A percentile compares a stretch with the other conserved stretches of the same genome.
Conservation (phyloP, 2,329 filamentous ascomycete species). For the Fragosphaeria purpurea region DNA sequence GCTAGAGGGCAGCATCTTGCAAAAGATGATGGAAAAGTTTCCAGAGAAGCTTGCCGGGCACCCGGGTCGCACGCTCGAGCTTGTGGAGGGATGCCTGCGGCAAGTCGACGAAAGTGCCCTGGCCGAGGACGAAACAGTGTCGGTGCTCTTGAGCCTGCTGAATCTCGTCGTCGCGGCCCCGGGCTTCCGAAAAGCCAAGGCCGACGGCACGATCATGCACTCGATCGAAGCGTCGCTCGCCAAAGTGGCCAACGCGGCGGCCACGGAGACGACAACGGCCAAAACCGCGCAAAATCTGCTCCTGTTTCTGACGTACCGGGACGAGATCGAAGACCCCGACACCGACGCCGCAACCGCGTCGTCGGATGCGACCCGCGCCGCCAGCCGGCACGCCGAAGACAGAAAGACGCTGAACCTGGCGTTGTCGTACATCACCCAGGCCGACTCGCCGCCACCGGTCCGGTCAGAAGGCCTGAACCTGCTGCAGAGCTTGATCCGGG, state of each 20-base stretch:
- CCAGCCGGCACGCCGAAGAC: slow-evolving; percentile 45
- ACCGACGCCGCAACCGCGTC: slow-evolving; percentile 13
- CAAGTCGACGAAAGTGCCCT: slow-evolving; percentile 25
- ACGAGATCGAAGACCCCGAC: slow-evolving; percentile 38
- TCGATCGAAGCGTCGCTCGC: slow-evolving; percentile 40
- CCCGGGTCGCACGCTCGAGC: slow-evolving; percentile 53
- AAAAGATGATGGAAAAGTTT: slow-evolving; percentile 53
- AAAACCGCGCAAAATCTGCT: slow-evolving; percentile 45
- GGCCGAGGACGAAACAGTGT: slow-evolving; percentile 34
- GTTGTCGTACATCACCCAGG: slow-evolving; percentile 51
- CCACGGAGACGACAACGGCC: slow-evolving; percentile 23
- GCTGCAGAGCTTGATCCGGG: slow-evolving; percentile 45
- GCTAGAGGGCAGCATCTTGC: slow-evolving; percentile 50
- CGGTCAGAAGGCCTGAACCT: slow-evolving; percentile 55
- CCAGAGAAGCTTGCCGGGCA: slow-evolving; percentile 54
- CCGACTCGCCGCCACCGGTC: slow-evolving; percentile 56
- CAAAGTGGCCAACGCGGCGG: slow-evolving; percentile 28
- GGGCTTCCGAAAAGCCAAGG: slow-evolving; percentile 40
- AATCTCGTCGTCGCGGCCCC: slow-evolving; percentile 50
- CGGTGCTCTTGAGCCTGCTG: slow-evolving; percentile 49
- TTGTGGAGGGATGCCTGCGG: slow-evolving; percentile 51
- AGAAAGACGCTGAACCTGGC: slow-evolving; percentile 52
- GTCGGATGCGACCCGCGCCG: slow-evolving; percentile 18
- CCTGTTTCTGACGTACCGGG: slow-evolving; percentile 45
- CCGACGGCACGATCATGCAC: slow-evolving; percentile 30